These are phyloP conservation scores for Colletotrichum falcatum DNA, from an alignment of 2,329 filamentous ascomycete genomes.

Conservation along the genomic window DNA sequence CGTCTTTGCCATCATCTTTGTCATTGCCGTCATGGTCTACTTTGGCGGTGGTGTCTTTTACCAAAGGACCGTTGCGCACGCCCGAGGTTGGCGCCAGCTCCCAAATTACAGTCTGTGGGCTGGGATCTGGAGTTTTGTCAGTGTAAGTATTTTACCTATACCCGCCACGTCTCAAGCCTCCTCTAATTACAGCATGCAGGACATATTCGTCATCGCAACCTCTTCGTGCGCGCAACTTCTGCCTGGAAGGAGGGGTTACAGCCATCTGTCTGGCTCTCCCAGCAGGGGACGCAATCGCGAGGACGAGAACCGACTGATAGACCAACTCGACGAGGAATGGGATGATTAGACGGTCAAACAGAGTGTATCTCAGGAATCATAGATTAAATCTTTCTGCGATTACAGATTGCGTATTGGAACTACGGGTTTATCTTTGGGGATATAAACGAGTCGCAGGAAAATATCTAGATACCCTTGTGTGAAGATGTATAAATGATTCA, in stretches of 20 bases:
- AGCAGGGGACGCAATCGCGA: slow-evolving; percentile 69
- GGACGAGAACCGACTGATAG: slow-evolving; percentile 93
- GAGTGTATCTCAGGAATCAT: not conserved
- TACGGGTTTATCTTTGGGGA: slow-evolving; percentile 11
- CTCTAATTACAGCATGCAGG: slow-evolving; percentile 54
- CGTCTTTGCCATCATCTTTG: slow-evolving; percentile 88
- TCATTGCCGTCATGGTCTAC: slow-evolving; percentile 85
- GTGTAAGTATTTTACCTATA: slow-evolving; percentile 62
- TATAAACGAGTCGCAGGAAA: slow-evolving; percentile 37
- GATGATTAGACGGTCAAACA: slow-evolving; percentile 71
- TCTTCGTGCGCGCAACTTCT: slow-evolving; percentile 77
- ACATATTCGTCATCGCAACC: slow-evolving; percentile 74
- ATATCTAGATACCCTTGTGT: slow-evolving; percentile 35
- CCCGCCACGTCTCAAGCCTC: slow-evolving; percentile 43
- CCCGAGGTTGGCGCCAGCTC: slow-evolving; percentile 93
- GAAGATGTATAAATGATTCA: slow-evolving; percentile 37
- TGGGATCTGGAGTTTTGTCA: slow-evolving; percentile 85
- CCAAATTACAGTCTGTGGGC: slow-evolving; percentile 96
- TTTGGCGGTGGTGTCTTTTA: slow-evolving; percentile 94
- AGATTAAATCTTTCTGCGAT: not conserved
- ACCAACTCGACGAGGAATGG: slow-evolving; percentile 97
- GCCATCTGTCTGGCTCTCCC: slow-evolving; percentile 68
- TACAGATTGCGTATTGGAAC: slow-evolving; percentile 12
- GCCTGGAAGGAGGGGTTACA: slow-evolving; percentile 75
- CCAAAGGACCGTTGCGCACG: slow-evolving; percentile 93